Conservation (phyloP, 768 basidiomycete genomes). For the Pisolithus albus region DNA sequence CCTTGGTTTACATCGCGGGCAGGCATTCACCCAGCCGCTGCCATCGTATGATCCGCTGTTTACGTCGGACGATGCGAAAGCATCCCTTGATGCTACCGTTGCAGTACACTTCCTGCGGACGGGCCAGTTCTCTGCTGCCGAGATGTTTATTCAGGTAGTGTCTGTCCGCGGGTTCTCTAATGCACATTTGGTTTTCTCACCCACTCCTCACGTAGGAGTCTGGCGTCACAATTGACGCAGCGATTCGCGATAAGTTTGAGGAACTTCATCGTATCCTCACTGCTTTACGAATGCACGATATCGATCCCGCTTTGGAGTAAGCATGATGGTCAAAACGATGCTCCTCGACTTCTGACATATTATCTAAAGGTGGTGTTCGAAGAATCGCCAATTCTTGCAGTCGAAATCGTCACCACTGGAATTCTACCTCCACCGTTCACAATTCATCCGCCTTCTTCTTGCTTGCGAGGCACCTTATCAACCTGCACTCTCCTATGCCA, state of each 20-base stretch:
- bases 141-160: constrained; percentile 62
- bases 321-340: constrained; percentile 15
- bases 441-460: constrained; percentile 76
- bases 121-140: constrained; percentile 72
- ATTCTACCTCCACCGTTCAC: constrained; percentile 85
- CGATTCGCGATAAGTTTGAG: constrained; percentile 50
- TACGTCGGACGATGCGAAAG: constrained; percentile 48
- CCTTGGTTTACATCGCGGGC: constrained; percentile 4
- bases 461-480: constrained; percentile 49
- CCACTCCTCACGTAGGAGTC: constrained; percentile 50
- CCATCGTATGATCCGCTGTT: constrained; percentile 67
- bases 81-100: constrained; percentile 62
- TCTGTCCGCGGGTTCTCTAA: background rate
- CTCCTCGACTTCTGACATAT: background rate
- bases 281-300: constrained; percentile 57
- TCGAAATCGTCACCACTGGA: constrained; percentile 74
- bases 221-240: constrained; percentile 45
- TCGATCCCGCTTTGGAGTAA: constrained; percentile 73
- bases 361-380: constrained; percentile 66
- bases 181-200: background rate
- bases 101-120: constrained; percentile 74
- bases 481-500: constrained; percentile 71
- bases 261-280: constrained; percentile 69
- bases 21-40: constrained; percentile 57
- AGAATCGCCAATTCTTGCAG: constrained; percentile 59